These are phyloP conservation scores for Gymnopilus junonius DNA, from an alignment of 768 basidiomycete genomes.

Conservation along the genomic window DNA sequence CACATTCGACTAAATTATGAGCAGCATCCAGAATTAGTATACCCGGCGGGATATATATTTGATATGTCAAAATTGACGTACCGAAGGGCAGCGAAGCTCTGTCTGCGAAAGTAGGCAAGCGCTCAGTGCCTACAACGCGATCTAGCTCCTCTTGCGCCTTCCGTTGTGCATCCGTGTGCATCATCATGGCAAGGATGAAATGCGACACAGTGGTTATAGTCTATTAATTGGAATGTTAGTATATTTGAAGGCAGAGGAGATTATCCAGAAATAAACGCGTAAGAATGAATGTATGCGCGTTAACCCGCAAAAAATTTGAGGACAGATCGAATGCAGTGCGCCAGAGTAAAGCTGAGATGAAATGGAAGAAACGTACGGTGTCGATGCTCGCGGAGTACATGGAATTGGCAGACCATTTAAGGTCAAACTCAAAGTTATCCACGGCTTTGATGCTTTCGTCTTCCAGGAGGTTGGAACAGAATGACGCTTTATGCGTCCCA, in stretches of 20 bases:
- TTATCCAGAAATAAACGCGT: neutral
- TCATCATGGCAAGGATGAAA: conserved; percentile 71
- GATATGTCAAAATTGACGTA: conserved; percentile 15
- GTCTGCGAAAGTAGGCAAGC: conserved; percentile 66
- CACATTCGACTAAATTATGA: conserved; percentile 16
- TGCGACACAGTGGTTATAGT: conserved; percentile 53
- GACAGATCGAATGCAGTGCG: neutral
- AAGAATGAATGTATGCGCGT: neutral
- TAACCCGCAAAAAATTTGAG: neutral
- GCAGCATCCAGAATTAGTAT: neutral
- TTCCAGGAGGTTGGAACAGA: conserved; percentile 60
- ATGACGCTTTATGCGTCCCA: conserved; percentile 42
- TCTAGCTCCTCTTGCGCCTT: conserved; percentile 74
- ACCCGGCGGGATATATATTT: neutral
- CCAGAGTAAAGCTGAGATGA: neutral
- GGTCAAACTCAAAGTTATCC: conserved; percentile 62
- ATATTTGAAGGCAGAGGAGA: neutral
- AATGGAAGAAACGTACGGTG: conserved; percentile 45
- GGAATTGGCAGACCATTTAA: conserved; percentile 84
- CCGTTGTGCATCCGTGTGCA: conserved; percentile 56
- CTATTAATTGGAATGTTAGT: conserved; percentile 28
- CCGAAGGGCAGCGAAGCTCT: conserved; percentile 56
- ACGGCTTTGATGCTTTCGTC: conserved; percentile 39
- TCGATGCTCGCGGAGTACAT: conserved; percentile 75
- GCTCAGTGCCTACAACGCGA: conserved; percentile 52